These are phyloP conservation scores for Trichophyton mentagrophytes DNA, from an alignment of 2,329 filamentous ascomycete species.

Conservation along the genomic window DNA sequence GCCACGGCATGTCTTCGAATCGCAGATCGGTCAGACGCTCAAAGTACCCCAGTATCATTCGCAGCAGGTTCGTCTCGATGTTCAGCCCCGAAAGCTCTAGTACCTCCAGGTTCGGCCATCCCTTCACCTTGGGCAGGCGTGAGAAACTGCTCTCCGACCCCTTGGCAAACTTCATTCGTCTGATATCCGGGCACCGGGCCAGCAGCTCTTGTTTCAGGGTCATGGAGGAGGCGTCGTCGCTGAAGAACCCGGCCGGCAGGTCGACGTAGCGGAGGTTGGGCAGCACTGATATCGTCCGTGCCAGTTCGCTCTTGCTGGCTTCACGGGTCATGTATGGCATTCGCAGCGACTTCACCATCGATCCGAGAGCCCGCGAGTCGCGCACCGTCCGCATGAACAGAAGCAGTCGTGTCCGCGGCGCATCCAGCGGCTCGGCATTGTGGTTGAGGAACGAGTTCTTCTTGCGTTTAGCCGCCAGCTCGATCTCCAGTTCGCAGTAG, in stretches of 20 bases:
- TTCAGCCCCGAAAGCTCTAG: conserved; percentile 29
- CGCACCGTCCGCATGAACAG: conserved; percentile 72
- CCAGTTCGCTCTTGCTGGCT: conserved; percentile 69
- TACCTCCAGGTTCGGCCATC: conserved; percentile 32
- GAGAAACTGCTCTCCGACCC: conserved; percentile 71
- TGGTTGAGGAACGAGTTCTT: conserved; percentile 59
- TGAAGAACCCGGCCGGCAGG: conserved; percentile 75
- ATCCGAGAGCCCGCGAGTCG: conserved; percentile 58
- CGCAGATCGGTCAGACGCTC: conserved; percentile 59
- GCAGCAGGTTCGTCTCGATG: conserved; percentile 37
- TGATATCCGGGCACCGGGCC: conserved; percentile 65
- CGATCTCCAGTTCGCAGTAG: conserved; percentile 78
- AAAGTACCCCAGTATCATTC: conserved; percentile 57
- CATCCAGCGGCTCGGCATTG: conserved; percentile 69
- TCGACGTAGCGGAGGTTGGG: conserved; percentile 82
- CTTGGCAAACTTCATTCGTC: conserved; percentile 74
- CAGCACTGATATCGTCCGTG: conserved; percentile 70
- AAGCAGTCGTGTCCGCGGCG: conserved; percentile 60
- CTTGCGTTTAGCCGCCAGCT: conserved; percentile 66
- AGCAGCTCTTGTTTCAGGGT: conserved; percentile 74
- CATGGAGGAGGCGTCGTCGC: conserved; percentile 61
- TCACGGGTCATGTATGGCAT: conserved; percentile 91
- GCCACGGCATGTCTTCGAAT: conserved; percentile 53
- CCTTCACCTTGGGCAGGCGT: conserved; percentile 46
- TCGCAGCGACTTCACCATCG: conserved; percentile 66